These are phyloP conservation scores for Lepiota venenata DNA, from an alignment of 768 basidiomycete species.

Conservation along the genomic window DNA sequence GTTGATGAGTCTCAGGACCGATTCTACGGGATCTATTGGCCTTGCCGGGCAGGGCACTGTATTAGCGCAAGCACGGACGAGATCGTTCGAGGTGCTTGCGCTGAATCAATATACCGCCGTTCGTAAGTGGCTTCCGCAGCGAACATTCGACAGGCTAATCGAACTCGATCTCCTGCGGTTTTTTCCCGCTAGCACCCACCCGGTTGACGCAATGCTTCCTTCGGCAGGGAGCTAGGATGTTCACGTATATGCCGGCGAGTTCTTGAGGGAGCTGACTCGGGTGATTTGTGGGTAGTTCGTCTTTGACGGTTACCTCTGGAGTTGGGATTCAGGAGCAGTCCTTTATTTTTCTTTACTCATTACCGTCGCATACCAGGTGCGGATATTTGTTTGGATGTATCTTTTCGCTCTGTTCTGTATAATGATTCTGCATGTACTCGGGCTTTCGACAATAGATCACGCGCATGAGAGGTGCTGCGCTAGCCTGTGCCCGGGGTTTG, in stretches of 20 bases:
- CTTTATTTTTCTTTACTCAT: no score
- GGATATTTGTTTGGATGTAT: no score
- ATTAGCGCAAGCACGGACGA: slow-evolving; percentile 71
- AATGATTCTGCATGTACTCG: no score
- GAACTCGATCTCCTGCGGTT: neutral
- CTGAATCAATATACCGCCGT: slow-evolving; percentile 74
- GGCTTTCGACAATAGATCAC: no score
- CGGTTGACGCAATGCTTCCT: slow-evolving; percentile 49
- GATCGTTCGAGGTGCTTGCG: slow-evolving; percentile 75
- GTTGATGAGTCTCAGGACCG: slow-evolving; percentile 25
- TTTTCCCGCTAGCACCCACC: slow-evolving; percentile 35
- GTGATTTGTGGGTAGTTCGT: neutral
- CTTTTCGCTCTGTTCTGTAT: no score
- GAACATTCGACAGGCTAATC: slow-evolving; percentile 2
- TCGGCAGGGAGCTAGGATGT: slow-evolving; percentile 52
- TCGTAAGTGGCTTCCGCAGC: slow-evolving; percentile 45
- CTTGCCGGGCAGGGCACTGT: slow-evolving; percentile 57
- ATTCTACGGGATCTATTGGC: slow-evolving; percentile 37
- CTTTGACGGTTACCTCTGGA: neutral
- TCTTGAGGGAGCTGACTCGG: neutral
- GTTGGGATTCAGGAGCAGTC: no score
- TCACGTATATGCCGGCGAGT: slow-evolving; percentile 29
- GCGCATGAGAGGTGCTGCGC: no score
- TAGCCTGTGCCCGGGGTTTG: no score
- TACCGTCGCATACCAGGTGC: no score